Percentiles rank a stretch among this genome's conserved stretches.
phyloP scores from a whole-genome alignment of 2,329 filamentous ascomycete species.

The Sporothrix curviconia region DNA sequence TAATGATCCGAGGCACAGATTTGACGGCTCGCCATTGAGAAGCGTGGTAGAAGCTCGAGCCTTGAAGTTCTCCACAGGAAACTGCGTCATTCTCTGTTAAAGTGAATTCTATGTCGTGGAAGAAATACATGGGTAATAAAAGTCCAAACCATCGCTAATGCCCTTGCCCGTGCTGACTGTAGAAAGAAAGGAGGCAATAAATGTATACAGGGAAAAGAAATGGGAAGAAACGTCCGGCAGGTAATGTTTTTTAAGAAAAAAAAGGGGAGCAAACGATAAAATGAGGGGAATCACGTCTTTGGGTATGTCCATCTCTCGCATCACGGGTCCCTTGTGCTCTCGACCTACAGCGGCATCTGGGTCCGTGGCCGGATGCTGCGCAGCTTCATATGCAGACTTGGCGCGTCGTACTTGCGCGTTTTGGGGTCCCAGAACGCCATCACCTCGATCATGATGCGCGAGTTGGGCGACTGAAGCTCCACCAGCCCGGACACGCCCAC shows the following conservation, averaged over 20 bases:
- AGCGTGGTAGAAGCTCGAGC: no score
- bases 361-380: slow-evolving; percentile 39
- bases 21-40: no score
- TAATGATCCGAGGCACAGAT: no score
- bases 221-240: no score
- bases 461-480: slow-evolving; percentile 42
- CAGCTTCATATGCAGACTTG: slow-evolving; percentile 33
- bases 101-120: not conserved
- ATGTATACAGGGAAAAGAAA: not conserved
- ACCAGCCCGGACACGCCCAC: slow-evolving; percentile 49
- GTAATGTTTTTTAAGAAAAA: no score
- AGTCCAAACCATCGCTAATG: slow-evolving; percentile 2
- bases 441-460: slow-evolving; percentile 45
- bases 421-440: slow-evolving; percentile 51
- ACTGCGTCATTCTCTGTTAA: not conserved
- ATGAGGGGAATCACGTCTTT: not conserved
- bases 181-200: not conserved
- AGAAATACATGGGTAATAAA: not conserved
- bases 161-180: not conserved
- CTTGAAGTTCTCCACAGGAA: not conserved
- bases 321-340: not conserved
- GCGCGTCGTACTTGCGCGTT: slow-evolving; percentile 38
- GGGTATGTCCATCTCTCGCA: no score
- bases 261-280: not conserved
- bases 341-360: slow-evolving; percentile 23